Base-by-base conservation (phyloP, 352 stramenopile species). In the Phytophthora fragariae region DNA sequence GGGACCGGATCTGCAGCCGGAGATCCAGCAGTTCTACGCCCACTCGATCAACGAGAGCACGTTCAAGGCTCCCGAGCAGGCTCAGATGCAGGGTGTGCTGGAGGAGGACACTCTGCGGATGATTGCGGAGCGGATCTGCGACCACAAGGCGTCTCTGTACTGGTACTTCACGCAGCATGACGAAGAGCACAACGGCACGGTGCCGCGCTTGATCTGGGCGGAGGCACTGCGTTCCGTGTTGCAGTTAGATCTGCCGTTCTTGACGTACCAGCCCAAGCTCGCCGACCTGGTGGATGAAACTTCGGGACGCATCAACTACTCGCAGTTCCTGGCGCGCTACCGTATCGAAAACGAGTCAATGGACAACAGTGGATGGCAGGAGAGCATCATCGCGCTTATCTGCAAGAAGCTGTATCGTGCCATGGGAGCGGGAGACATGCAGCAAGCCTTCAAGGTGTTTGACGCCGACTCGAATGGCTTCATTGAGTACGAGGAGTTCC, bases 151-250 rank as follows among this genome's bases (percentile, higher is more conserved):
- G 27, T 96, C 92, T 44, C 77, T 98, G 10, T 98, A 95, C 76
- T 98, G 94, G 93, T 98, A 98, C 75, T 98, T 97, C 57, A 98
- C 92, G 52, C 91, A 98, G 72, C 85, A 97, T 66, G 93, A 98
- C 68, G 89, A 95, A n/a, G 88, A 96, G 44, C 87, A 96, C 79
- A 92, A 93, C 12, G 93, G 94, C 21, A 86, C 77, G 0, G 86
- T 98, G 53, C 89, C 88, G 33, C 85, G 91, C 4, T 81, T 98
- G 24, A 85, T 98, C 53, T 98, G 93, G 93, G 90, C 94, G 1
- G 91, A 98, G 27, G 94, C 92, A 11, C 75, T 98, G 66, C 93
- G 93, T 29, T 97, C 91, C 1, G 94, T 98, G n/a, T 75, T 98
- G 49, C 84, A 95, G 66, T 73, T 98, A 8, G 94, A 98, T 66